A percentile compares a stretch with the other conserved stretches of the same genome.
phyloP scores from a whole-genome alignment of 2,329 filamentous ascomycete genomes.

The Aureobasidium pullulans region DNA sequence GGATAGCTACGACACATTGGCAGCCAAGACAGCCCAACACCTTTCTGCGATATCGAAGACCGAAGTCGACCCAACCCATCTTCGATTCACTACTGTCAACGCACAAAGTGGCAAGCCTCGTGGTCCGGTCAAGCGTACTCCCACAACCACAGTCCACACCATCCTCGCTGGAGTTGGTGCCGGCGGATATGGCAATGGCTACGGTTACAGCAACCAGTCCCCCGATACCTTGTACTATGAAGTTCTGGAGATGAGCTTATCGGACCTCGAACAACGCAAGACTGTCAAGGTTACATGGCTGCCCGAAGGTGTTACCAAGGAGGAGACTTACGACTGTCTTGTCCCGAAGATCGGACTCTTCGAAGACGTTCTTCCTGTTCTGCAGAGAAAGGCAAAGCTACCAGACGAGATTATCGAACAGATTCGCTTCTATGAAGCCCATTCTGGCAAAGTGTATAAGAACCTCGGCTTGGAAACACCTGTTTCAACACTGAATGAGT shows the following conservation, averaged over 20 bases:
- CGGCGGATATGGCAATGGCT: constrained; percentile 61
- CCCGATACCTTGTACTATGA: constrained; percentile 81
- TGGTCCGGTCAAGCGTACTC: constrained; percentile 64
- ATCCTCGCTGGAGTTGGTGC: constrained; percentile 55
- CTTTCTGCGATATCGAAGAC: constrained; percentile 38
- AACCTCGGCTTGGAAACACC: constrained; percentile 62
- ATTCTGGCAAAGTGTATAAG: constrained; percentile 76
- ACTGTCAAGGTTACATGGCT: constrained; percentile 75
- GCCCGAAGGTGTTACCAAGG: constrained; percentile 84
- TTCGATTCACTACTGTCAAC: constrained; percentile 87
- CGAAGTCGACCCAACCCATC: constrained; percentile 69
- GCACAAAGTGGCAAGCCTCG: constrained; percentile 70
- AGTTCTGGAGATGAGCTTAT: constrained; percentile 85
- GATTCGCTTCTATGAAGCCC: constrained; percentile 75
- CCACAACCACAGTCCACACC: constrained; percentile 61
- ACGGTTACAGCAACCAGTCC: constrained; percentile 53
- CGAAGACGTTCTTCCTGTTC: constrained; percentile 64
- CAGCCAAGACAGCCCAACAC: constrained; percentile 72
- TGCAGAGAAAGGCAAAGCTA: constrained; percentile 75
- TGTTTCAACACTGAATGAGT: constrained; percentile 81
- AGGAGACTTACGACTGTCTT: constrained; percentile 76
- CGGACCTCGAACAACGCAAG: constrained; percentile 91
- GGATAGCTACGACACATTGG: constrained; percentile 80
- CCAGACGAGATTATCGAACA: constrained; percentile 66
- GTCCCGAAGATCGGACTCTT: constrained; percentile 81